A percentile compares a stretch with the other conserved stretches of the same genome.
Evolutionary conservation across 2,329 filamentous ascomycete species (phyloP).

Genomic region (Claviceps lovelessii): DNA sequence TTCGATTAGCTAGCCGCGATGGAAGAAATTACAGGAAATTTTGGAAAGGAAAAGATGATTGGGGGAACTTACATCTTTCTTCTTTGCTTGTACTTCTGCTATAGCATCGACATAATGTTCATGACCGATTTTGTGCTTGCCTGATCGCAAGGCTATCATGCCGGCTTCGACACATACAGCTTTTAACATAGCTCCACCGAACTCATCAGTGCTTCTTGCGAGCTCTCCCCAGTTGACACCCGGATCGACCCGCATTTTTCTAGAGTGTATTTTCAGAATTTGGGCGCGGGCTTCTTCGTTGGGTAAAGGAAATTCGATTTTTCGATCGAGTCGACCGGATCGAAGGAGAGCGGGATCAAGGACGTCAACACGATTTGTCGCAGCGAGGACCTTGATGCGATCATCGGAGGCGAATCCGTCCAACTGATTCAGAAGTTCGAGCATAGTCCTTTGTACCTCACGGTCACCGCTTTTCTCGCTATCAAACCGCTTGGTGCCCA

Average conservation of each 20-base stretch:
- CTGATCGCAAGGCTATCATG: conserved; percentile 92
- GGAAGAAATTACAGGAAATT: background rate
- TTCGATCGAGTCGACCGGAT: conserved; percentile 83
- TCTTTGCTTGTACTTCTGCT: conserved; percentile 86
- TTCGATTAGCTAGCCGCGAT: conserved; percentile 1
- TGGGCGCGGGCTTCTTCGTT: conserved; percentile 96
- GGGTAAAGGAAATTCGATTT: conserved; percentile 95
- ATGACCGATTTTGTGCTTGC: conserved; percentile 92
- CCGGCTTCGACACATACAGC: conserved; percentile 97
- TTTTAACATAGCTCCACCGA: conserved; percentile 94
- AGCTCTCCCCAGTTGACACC: conserved; percentile 92
- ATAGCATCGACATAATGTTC: conserved; percentile 99
- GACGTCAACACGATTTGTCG: conserved; percentile 89
- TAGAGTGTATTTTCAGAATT: conserved; percentile 91
- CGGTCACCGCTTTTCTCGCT: conserved; percentile 95
- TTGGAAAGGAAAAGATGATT: background rate
- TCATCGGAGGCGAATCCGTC: conserved; percentile 96
- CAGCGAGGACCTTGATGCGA: conserved; percentile 88
- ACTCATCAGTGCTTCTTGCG: conserved; percentile 93
- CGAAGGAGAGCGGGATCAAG: conserved; percentile 82
- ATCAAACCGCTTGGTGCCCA: conserved; percentile 98
- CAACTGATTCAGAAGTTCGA: conserved; percentile 95
- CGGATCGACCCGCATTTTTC: conserved; percentile 94
- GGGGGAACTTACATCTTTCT: conserved; percentile 57
- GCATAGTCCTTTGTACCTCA: conserved; percentile 96